These are phyloP conservation scores for Leccinum imitatum DNA, from an alignment of 768 basidiomycete genomes.

Conservation along the genomic window DNA sequence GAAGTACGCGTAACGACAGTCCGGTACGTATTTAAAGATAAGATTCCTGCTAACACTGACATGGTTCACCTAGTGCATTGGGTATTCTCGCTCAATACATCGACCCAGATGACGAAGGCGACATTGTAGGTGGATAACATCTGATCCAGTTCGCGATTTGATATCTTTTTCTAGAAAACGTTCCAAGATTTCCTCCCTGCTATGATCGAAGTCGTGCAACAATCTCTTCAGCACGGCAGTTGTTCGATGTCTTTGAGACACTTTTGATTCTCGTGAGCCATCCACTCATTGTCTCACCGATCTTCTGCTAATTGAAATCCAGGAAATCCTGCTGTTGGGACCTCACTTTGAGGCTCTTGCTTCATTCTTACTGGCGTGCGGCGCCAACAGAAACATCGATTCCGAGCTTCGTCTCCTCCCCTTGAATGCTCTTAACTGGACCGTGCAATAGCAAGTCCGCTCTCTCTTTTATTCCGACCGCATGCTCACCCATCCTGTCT, in stretches of 20 bases:
- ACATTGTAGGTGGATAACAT: constrained; percentile 59
- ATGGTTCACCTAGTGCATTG: constrained; percentile 53
- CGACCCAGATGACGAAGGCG: constrained; percentile 79
- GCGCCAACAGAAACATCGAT: constrained; percentile 74
- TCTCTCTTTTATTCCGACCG: background rate
- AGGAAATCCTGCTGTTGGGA: constrained; percentile 94
- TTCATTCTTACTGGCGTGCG: constrained; percentile 83
- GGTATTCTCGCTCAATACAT: constrained; percentile 94
- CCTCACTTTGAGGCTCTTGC: constrained; percentile 86
- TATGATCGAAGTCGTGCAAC: constrained; percentile 88
- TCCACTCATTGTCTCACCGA: background rate
- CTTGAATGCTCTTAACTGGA: constrained; percentile 94
- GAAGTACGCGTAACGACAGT: constrained; percentile 92
- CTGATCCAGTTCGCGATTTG: background rate
- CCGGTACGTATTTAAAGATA: constrained; percentile 42
- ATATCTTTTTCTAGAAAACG: constrained; percentile 52
- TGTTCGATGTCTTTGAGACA: constrained; percentile 96
- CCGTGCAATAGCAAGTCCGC: constrained; percentile 84
- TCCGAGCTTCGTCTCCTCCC: constrained; percentile 83
- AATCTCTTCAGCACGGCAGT: constrained; percentile 76
- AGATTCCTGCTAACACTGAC: constrained; percentile 5
- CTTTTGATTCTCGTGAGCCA: constrained; percentile 81
- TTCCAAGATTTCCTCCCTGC: constrained; percentile 85
- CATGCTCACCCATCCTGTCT: constrained; percentile 5
- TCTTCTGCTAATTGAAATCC: constrained; percentile 6